phyloP scores from a whole-genome alignment of 768 basidiomycete species.

The Suillus subluteus region DNA sequence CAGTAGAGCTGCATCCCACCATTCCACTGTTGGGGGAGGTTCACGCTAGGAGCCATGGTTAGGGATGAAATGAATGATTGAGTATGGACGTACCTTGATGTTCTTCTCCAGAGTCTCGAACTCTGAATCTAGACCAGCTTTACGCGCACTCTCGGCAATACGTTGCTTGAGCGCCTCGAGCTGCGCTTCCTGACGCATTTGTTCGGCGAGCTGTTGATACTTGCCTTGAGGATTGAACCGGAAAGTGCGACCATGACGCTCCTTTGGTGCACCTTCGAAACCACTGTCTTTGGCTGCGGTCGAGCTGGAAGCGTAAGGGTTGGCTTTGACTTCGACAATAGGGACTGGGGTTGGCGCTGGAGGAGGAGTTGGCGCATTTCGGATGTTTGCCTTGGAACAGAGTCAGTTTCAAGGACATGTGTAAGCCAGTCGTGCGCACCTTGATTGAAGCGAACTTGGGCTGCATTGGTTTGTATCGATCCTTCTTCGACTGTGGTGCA shows the following conservation, averaged over 20 bases:
- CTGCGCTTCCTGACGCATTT: conserved; percentile 73
- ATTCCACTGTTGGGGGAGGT: conserved; percentile 89
- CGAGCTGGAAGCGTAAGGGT: conserved; percentile 73
- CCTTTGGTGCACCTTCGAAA: conserved; percentile 75
- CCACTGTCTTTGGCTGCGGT: conserved; percentile 57
- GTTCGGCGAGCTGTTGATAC: conserved; percentile 75
- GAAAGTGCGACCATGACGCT: conserved; percentile 70
- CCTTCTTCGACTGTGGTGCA: conserved; percentile 77
- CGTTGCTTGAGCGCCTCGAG: conserved; percentile 91
- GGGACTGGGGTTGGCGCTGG: conserved; percentile 42
- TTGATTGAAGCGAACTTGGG: conserved; percentile 98
- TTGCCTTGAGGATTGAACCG: conserved; percentile 94
- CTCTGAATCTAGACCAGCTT: conserved; percentile 94
- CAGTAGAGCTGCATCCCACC: conserved; percentile 94
- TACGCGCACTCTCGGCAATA: conserved; percentile 90
- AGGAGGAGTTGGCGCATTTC: conserved; percentile 71
- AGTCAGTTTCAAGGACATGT: conserved; percentile 12
- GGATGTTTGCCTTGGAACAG: conserved; percentile 65
- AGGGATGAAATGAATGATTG: not conserved
- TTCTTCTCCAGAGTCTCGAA: conserved; percentile 89
- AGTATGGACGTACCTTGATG: conserved; percentile 62
- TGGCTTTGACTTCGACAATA: conserved; percentile 50
- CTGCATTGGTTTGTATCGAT: conserved; percentile 97
- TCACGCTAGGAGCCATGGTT: conserved; percentile 55
- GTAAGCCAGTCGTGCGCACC: conserved; percentile 41